A percentile compares a stretch with the other conserved stretches of the same genome.
Evolutionary conservation across 106 monocot species (phyloP).

Genomic region (Iris macrosiphon): DNA sequence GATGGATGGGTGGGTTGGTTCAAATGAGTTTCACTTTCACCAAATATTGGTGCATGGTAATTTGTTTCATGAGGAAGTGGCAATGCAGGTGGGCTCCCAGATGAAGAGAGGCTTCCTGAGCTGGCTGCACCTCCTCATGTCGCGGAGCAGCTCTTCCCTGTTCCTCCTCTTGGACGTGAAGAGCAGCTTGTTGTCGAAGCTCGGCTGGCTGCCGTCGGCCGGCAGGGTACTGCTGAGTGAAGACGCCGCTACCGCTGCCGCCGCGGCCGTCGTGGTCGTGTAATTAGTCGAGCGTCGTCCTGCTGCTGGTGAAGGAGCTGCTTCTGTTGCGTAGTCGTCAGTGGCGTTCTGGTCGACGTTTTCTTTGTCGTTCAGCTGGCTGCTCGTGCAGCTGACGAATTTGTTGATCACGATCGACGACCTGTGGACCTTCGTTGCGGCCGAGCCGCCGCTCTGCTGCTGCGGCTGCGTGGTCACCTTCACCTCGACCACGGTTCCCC

Average conservation of each 20-base stretch:
- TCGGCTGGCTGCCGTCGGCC: slow-evolving; percentile 1
- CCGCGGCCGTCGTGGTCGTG: slow-evolving; percentile 32
- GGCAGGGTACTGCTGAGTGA: slow-evolving; percentile 16
- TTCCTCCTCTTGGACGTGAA: slow-evolving; percentile 56
- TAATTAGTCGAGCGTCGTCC: slow-evolving; percentile 3
- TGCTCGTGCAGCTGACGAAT: slow-evolving; percentile 55
- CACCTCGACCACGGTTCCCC: slow-evolving; percentile 80
- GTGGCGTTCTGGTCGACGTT: background rate
- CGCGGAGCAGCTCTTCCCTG: slow-evolving; percentile 57
- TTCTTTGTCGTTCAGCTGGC: background rate
- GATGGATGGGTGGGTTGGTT: no score
- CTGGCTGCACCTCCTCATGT: slow-evolving; percentile 76
- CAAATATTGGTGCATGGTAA: no score
- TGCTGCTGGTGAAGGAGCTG: background rate
- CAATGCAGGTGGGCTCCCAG: slow-evolving; percentile 87
- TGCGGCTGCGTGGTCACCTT: slow-evolving; percentile 74
- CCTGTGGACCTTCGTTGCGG: slow-evolving; percentile 46
- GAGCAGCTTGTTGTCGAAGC: slow-evolving; percentile 38
- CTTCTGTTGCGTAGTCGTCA: background rate
- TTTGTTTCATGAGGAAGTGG: slow-evolving; percentile 55
- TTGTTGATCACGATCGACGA: slow-evolving; percentile 90
- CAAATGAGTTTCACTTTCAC: no score
- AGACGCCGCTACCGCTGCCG: slow-evolving; percentile 43
- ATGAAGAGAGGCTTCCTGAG: slow-evolving; percentile 74
- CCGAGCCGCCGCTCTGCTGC: slow-evolving; percentile 13